Evolutionary conservation across 495 filamentous ascomycete genomes (phyloP).

Genomic region (Hamigera avellanea): DNA sequence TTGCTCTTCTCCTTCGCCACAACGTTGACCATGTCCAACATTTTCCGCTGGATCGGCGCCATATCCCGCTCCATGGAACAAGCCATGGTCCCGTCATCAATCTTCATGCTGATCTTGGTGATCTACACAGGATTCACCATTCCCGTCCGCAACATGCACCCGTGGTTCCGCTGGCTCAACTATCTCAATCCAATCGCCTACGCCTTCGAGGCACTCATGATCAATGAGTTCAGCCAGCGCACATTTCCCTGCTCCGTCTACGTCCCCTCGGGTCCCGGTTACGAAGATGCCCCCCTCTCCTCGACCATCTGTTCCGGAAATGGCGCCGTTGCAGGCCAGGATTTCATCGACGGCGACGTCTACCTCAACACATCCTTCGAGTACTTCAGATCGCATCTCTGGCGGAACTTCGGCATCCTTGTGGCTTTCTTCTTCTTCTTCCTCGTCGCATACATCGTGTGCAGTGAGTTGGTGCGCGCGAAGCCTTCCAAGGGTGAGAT

Average conservation of each 20-base stretch:
- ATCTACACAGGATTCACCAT: slow-evolving; percentile 90
- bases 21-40: slow-evolving; percentile 60
- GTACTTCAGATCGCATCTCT: slow-evolving; percentile 52
- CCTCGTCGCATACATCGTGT: slow-evolving; percentile 51
- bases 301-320: slow-evolving; percentile 46
- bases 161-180: slow-evolving; percentile 80
- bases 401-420: slow-evolving; percentile 77
- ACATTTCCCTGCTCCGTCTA: slow-evolving; percentile 50
- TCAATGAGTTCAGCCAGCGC: slow-evolving; percentile 73
- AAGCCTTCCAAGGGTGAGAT: slow-evolving; percentile 84
- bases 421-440: slow-evolving; percentile 62
- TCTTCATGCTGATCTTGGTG: slow-evolving; percentile 71
- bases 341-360: slow-evolving; percentile 50
- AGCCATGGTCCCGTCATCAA: slow-evolving; percentile 70
- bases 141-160: slow-evolving; percentile 58
- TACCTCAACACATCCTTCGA: slow-evolving; percentile 51
- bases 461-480: slow-evolving; percentile 63
- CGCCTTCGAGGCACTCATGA: slow-evolving; percentile 77
- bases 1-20: slow-evolving; percentile 58
- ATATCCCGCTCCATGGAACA: slow-evolving; percentile 67
- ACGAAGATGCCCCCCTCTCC: slow-evolving; percentile 31
- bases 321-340: slow-evolving; percentile 47
- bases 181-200: slow-evolving; percentile 81
- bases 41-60: slow-evolving; percentile 78
- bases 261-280: slow-evolving; percentile 45